Evolutionary conservation across 2,329 filamentous ascomycete genomes (phyloP).

Genomic region (Drechslera avenae): DNA sequence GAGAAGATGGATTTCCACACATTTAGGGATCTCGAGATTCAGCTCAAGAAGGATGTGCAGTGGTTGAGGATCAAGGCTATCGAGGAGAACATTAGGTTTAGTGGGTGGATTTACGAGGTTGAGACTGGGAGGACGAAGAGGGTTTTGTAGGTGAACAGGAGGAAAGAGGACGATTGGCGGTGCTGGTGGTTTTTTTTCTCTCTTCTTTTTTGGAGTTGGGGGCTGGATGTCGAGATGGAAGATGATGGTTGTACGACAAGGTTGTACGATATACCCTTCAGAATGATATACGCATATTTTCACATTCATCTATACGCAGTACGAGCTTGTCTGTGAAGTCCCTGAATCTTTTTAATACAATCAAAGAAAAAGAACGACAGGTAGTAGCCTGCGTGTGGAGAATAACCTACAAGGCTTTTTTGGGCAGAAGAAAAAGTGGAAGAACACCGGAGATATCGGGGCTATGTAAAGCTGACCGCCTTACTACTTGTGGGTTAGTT

Average conservation of each 20-base stretch:
- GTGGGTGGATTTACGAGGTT: conserved; percentile 79
- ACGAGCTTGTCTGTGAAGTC: too few species aligned
- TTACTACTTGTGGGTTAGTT: too few species aligned
- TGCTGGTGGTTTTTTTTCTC: too few species aligned
- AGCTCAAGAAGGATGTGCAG: conserved; percentile 68
- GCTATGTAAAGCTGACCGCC: too few species aligned
- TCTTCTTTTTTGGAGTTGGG: not conserved
- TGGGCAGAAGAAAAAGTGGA: not conserved
- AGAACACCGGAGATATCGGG: not conserved
- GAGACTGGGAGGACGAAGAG: conserved; percentile 68
- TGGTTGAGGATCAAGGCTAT: conserved; percentile 67
- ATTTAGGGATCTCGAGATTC: conserved; percentile 62
- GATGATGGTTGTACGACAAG: not conserved
- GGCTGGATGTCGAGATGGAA: too few species aligned
- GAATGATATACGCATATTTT: not conserved
- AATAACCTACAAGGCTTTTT: too few species aligned
- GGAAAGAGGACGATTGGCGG: too few species aligned
- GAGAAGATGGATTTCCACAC: conserved; percentile 66
- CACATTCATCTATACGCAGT: too few species aligned
- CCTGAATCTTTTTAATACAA: too few species aligned
- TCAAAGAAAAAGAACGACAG: too few species aligned
- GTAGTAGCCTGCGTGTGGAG: too few species aligned
- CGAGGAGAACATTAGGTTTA: conserved; percentile 64
- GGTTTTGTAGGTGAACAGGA: conserved; percentile 42
- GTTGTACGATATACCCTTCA: conserved; percentile 12